Evolutionary conservation across 768 basidiomycete species (phyloP).

Genomic region (Agaricus blazei): DNA sequence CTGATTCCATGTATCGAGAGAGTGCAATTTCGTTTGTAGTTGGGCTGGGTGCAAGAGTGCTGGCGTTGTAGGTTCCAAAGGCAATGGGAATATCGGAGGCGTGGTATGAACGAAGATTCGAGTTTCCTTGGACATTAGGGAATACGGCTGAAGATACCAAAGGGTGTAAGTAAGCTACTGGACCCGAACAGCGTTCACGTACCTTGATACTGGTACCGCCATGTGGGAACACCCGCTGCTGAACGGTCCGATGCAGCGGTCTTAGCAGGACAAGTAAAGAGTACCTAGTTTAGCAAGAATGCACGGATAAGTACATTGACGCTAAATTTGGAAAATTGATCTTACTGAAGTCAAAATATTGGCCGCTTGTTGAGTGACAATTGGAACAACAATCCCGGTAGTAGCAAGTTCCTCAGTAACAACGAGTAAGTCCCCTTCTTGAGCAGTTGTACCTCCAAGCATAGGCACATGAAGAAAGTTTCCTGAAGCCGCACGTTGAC

Average conservation of each 20-base stretch:
- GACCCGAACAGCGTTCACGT: not conserved
- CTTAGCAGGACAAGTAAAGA: constrained; percentile 25
- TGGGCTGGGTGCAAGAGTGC: not conserved
- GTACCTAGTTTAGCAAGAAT: constrained; percentile 10
- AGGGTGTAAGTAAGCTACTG: not conserved
- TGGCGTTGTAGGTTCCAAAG: constrained; percentile 25
- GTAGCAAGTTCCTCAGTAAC: constrained; percentile 22
- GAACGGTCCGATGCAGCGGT: constrained; percentile 21
- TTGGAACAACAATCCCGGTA: constrained; percentile 12
- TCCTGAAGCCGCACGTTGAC: constrained; percentile 18
- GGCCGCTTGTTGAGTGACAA: no score
- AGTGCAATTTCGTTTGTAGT: constrained; percentile 4
- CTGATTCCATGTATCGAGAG: constrained; percentile 1
- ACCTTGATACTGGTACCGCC: constrained; percentile 26
- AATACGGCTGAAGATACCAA: constrained; percentile 23
- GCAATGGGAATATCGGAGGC: constrained; percentile 33
- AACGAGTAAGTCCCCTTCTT: constrained; percentile 30
- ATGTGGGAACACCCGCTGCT: constrained; percentile 21
- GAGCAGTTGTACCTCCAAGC: constrained; percentile 22
- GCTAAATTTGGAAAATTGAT: no score
- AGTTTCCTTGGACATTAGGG: constrained; percentile 26
- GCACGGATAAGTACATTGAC: not conserved
- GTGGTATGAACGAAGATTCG: constrained; percentile 32
- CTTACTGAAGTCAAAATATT: no score
- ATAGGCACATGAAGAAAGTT: constrained; percentile 24